Evolutionary conservation across 2,329 filamentous ascomycete species (phyloP), one percentile per base, ranked within the genome.

Genomic region (Fusarium kyushuense): DNA sequence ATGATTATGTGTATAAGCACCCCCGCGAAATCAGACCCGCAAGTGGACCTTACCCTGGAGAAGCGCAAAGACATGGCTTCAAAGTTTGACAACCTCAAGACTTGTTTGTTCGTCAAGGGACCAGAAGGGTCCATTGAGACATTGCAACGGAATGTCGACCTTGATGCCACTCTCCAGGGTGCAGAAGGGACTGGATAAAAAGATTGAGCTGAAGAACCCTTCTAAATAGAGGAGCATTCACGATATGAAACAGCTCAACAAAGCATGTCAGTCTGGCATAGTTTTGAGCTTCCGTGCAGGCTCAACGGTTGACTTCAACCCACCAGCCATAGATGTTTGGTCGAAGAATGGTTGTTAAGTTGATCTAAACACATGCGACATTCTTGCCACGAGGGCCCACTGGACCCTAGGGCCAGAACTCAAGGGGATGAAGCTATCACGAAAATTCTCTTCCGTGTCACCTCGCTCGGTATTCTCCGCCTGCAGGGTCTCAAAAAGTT

Each of bases 11-110:
- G 13, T 38, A 41, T 29, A 49, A 59, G 59, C 47, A 63, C 66
- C 65, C 63, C 67, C 69, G 57, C 71, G 63, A 68, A 57, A 54
- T 42, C 43, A 52, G 59, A 29, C 41, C 36, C 45, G 46, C 48
- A 47, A 47, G 55, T 43, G 54, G 58, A 42, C 13, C 46, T 55
- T 73, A 69, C 62, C 70, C 54, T 67, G 52, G 51, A 70, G 54
- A 38, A 63, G 47, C 33, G 13, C 36, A 45, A 40, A 56, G 32
- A 41, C 38, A 54, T 54, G 51, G 33, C 52, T 33, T 35, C 27
- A 35, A 43, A 38, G 38, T 42, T 42, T 51, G 52, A 63, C 40
- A 42, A 41, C 45, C 36, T 53, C 21, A n/a, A 58, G 29, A 42
- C 32, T 42, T 42, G 35, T 23, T 32, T 63, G 16, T 19, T n/a